Evolutionary conservation across 1,139 yeast genomes (phyloP).

Genomic region (Taiozyma onychis): DNA sequence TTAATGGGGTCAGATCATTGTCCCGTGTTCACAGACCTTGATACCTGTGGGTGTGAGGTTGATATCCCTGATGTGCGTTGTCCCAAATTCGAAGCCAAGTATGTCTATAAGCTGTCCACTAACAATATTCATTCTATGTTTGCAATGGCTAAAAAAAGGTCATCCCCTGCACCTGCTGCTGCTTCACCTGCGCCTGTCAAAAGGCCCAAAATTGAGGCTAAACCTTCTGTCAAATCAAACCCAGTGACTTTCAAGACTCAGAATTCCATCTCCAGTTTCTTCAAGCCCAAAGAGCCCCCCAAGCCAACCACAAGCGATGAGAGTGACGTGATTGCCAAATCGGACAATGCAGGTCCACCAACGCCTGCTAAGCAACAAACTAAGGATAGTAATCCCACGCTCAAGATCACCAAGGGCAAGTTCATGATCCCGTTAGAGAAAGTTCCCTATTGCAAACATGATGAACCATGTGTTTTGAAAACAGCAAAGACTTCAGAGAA

Average conservation of each 20-base stretch:
- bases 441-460: conserved; percentile 49
- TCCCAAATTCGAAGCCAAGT: conserved; percentile 52
- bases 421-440: conserved; percentile 15
- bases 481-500: conserved; percentile 41
- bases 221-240: neutral
- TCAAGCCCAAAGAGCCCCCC: conserved; percentile 12
- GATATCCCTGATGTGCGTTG: neutral
- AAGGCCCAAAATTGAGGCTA: neutral
- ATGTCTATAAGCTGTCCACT: conserved; percentile 43
- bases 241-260: conserved; percentile 15
- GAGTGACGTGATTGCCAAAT: too few species aligned
- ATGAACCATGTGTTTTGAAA: conserved; percentile 41
- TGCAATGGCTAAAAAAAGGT: conserved; percentile 20
- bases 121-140: conserved; percentile 54
- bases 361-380: neutral
- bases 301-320: neutral
- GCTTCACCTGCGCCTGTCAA: neutral
- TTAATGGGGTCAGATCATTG: conserved; percentile 92
- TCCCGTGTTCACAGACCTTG: conserved; percentile 74
- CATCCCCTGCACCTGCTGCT: neutral
- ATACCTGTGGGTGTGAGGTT: conserved; percentile 16
- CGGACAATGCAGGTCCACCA: too few species aligned
- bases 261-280: conserved; percentile 24
- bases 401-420: conserved; percentile 13
- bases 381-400: neutral